These are phyloP conservation scores for Penicillium riverlandense DNA, from an alignment of 495 filamentous ascomycete genomes.

Conservation along the genomic window DNA sequence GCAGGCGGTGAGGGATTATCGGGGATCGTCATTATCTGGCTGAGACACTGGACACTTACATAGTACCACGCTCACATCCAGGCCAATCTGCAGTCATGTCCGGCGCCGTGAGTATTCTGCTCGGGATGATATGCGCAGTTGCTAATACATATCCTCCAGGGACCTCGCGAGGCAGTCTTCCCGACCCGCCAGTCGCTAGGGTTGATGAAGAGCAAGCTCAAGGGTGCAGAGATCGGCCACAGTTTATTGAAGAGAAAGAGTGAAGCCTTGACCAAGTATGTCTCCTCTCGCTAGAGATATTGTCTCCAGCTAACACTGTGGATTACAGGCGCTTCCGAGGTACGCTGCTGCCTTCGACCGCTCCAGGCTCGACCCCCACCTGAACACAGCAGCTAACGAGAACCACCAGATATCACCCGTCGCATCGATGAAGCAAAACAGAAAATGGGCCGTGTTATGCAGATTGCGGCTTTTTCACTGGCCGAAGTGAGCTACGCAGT, in stretches of 20 bases:
- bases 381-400: constrained; percentile 19
- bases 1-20: constrained; percentile 24
- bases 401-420: constrained; percentile 74
- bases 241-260: constrained; percentile 85
- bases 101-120: constrained; percentile 46
- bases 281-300: not conserved
- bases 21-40: not conserved
- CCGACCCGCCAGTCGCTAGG: constrained; percentile 94
- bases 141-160: constrained; percentile 11
- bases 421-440: constrained; percentile 98
- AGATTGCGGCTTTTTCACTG: constrained; percentile 94
- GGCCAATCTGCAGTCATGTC: constrained; percentile 38
- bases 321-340: constrained; percentile 73
- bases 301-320: not conserved
- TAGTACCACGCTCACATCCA: too few relatives aligned
- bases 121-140: not conserved
- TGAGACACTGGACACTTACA: too few relatives aligned
- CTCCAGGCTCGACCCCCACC: constrained; percentile 12
- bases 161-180: constrained; percentile 78
- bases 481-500: constrained; percentile 98
- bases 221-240: constrained; percentile 88
- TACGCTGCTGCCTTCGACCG: constrained; percentile 26
- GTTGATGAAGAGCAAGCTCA: constrained; percentile 97
- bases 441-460: constrained; percentile 99
- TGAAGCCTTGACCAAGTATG: constrained; percentile 83